These are phyloP conservation scores for Phoenix dactylifera DNA, from an alignment of 176 grass and related monocot genomes.

Conservation along the genomic window DNA sequence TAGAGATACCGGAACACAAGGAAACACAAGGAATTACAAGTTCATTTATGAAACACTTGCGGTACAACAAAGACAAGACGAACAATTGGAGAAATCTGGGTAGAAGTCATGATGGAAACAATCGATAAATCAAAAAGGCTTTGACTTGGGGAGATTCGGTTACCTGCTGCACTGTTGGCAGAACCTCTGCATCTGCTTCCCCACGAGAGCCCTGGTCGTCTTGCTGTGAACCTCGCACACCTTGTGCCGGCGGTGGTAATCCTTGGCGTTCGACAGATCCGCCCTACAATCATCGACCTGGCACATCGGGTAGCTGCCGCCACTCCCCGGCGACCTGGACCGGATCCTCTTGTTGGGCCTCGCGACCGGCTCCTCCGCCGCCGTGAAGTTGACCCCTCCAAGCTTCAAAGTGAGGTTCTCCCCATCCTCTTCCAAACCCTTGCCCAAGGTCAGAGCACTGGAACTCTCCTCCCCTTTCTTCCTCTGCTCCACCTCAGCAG, in stretches of 20 bases:
- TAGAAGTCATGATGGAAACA: no score
- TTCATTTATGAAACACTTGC: no score
- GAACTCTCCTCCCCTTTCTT: slow-evolving; percentile 2
- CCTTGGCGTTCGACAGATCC: slow-evolving; percentile 85
- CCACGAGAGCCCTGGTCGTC: slow-evolving; percentile 77
- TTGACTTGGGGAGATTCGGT: slow-evolving; percentile 8
- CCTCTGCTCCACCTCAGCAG: slow-evolving; percentile 11
- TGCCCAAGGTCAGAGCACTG: slow-evolving; percentile 3
- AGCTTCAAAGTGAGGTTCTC: slow-evolving; percentile 50
- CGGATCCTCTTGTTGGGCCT: slow-evolving; percentile 71
- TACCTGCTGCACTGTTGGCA: slow-evolving; percentile 99
- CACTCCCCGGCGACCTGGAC: slow-evolving; percentile 67
- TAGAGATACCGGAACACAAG: no score
- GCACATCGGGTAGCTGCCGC: slow-evolving; percentile 72
- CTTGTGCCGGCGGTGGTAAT: slow-evolving; percentile 90
- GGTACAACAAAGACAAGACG: no score
- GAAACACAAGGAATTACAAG: no score
- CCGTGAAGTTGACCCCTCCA: slow-evolving; percentile 16
- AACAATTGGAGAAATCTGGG: no score
- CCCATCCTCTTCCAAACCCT: slow-evolving; percentile 10
- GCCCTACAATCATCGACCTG: slow-evolving; percentile 89
- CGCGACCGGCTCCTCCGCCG: slow-evolving; percentile 22
- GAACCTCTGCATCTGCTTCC: slow-evolving; percentile 87
- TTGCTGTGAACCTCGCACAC: slow-evolving; percentile 91
- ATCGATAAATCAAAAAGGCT: no score